A percentile compares a stretch with the other conserved stretches of the same genome.
These are phyloP conservation scores for Pythium scleroteichum DNA, from an alignment of 352 stramenopile species.

Conservation along the genomic window DNA sequence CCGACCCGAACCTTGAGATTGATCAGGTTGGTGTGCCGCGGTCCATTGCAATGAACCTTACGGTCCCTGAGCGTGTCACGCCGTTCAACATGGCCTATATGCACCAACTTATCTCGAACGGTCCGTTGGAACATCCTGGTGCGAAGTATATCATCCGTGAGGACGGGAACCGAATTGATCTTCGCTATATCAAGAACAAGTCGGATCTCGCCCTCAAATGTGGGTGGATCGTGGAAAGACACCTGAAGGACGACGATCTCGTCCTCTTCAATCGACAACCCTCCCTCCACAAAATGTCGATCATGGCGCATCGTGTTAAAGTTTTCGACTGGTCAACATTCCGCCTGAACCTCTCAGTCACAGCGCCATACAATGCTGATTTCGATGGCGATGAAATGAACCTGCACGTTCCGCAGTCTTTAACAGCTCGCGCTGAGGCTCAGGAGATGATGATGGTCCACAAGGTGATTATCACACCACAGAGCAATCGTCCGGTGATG, in stretches of 20 bases:
- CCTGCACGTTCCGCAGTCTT: constrained; percentile 97
- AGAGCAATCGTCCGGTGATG: constrained; percentile 99
- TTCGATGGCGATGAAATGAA: constrained; percentile 99
- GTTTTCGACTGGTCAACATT: constrained; percentile 99
- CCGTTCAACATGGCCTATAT: constrained; percentile 97
- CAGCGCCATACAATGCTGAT: constrained; percentile 99
- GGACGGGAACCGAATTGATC: constrained; percentile 97
- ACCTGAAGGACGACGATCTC: constrained; percentile 98
- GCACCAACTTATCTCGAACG: constrained; percentile 95
- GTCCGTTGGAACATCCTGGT: constrained; percentile 95
- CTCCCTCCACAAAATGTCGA: constrained; percentile 99
- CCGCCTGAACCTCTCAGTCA: constrained; percentile 98
- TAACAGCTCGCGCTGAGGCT: constrained; percentile 96
- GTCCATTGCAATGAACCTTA: constrained; percentile 98
- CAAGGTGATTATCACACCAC: constrained; percentile 97
- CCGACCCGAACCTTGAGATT: constrained; percentile 99
- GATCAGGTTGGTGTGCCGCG: constrained; percentile 98
- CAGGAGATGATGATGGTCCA: constrained; percentile 99
- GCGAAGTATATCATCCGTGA: constrained; percentile 98
- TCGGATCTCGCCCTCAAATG: constrained; percentile 94
- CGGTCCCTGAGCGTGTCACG: constrained; percentile 98
- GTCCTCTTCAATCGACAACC: constrained; percentile 99
- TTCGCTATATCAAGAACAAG: constrained; percentile 98
- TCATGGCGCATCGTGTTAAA: constrained; percentile 99
- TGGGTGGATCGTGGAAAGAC: constrained; percentile 98